Evolutionary conservation across 805 yeast species (phyloP).

Genomic region (Kuraishia cidri): DNA sequence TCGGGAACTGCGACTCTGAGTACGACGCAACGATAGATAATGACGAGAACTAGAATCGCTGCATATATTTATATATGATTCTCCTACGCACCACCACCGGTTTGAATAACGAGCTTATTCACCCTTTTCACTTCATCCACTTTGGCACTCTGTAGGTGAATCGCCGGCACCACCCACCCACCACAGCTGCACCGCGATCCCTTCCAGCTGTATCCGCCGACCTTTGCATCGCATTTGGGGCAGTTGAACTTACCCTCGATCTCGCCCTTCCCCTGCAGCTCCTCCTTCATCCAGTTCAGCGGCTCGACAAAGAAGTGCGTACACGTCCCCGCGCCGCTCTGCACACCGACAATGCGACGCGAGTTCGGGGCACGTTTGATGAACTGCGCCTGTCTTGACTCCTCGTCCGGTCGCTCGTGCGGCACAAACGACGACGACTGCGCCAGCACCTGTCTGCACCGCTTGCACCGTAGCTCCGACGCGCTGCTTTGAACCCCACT

Average conservation of each 20-base stretch:
- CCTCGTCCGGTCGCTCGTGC: slow-evolving; percentile 61
- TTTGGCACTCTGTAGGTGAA: slow-evolving; percentile 71
- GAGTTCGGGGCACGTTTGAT: slow-evolving; percentile 55
- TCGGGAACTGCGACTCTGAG: too few species aligned
- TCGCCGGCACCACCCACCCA: slow-evolving; percentile 89
- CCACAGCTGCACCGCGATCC: slow-evolving; percentile 95
- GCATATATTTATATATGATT: too few species aligned
- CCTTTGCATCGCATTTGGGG: slow-evolving; percentile 75
- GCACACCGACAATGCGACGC: slow-evolving; percentile 47
- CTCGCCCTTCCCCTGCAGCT: slow-evolving; percentile 55
- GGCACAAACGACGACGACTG: slow-evolving; percentile 47
- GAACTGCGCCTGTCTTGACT: slow-evolving; percentile 58
- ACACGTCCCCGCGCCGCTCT: slow-evolving; percentile 53
- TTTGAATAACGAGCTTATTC: too few species aligned
- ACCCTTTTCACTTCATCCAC: slow-evolving; percentile 66
- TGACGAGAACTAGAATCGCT: too few species aligned
- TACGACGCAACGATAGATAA: too few species aligned
- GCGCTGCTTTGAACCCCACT: neutral
- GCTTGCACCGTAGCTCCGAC: slow-evolving; percentile 57
- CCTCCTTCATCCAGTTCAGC: slow-evolving; percentile 82
- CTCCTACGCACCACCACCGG: too few species aligned
- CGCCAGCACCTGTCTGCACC: slow-evolving; percentile 71
- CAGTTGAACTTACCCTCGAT: slow-evolving; percentile 84
- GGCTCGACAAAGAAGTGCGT: slow-evolving; percentile 89
- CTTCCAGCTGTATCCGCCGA: slow-evolving; percentile 92